phyloP scores from a whole-genome alignment of 225 moss, liverwort and hornwort species.

The Sphagnum tenellum region DNA sequence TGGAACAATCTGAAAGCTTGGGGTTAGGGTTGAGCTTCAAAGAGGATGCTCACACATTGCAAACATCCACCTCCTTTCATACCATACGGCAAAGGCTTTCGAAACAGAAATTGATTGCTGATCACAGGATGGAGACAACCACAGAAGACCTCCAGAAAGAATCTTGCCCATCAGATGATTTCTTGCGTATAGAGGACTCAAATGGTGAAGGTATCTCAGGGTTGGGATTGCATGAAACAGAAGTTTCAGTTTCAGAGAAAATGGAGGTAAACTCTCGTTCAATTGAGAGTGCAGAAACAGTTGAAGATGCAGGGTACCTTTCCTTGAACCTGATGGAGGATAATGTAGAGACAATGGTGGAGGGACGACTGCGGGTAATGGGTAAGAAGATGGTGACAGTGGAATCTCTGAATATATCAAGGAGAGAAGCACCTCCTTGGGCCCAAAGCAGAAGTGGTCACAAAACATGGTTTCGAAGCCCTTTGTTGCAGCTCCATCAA shows the following conservation, averaged over 20 bases:
- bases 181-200: slow-evolving; percentile 2
- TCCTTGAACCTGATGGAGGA: slow-evolving; percentile 44
- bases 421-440: slow-evolving; percentile 84
- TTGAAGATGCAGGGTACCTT: slow-evolving; percentile 54
- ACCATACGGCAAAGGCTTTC: slow-evolving; percentile 34
- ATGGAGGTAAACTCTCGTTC: slow-evolving; percentile 18
- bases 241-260: slow-evolving; percentile 20
- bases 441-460: slow-evolving; percentile 38
- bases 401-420: slow-evolving; percentile 16
- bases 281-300: slow-evolving; percentile 27
- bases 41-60: slow-evolving; percentile 10
- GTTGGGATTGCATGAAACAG: slow-evolving; percentile 25
- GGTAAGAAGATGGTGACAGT: slow-evolving; percentile 25
- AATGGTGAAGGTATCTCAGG: slow-evolving; percentile 20
- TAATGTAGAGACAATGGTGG: slow-evolving; percentile 17
- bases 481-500: slow-evolving; percentile 94
- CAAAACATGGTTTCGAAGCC: slow-evolving; percentile 76
- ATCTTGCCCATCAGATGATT: slow-evolving; percentile 16
- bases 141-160: slow-evolving; percentile 18
- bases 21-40: slow-evolving; percentile 11
- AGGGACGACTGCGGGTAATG: slow-evolving; percentile 16
- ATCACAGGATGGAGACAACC: background rate
- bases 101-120: slow-evolving; percentile 5
- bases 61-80: slow-evolving; percentile 28
- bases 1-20: slow-evolving; percentile 14